Conservation (phyloP, 768 basidiomycete genomes). For the Mycena albidolilacea region DNA sequence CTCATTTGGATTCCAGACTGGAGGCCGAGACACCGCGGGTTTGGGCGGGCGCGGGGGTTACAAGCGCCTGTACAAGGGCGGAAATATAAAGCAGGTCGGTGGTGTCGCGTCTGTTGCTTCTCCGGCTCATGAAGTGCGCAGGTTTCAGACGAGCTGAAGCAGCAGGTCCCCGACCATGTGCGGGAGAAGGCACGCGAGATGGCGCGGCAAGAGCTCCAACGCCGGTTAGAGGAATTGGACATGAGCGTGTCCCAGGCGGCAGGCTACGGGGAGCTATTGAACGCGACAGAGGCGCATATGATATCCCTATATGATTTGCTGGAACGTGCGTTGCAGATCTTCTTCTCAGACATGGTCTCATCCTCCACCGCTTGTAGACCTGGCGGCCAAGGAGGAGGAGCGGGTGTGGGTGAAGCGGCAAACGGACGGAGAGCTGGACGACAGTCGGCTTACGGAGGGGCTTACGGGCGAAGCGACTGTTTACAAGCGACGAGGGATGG, state of each 20-base stretch:
- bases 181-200: constrained; percentile 76
- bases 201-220: constrained; percentile 74
- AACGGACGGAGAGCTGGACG: constrained; percentile 80
- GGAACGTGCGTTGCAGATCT: constrained; percentile 66
- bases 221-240: constrained; percentile 73
- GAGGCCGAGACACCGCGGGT: constrained; percentile 77
- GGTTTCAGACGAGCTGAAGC: constrained; percentile 69
- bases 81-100: constrained; percentile 72
- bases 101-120: background rate
- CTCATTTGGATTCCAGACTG: constrained; percentile 58
- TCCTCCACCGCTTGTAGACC: constrained; percentile 54
- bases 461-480: constrained; percentile 79
- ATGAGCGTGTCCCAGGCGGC: constrained; percentile 71
- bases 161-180: constrained; percentile 71
- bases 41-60: constrained; percentile 78
- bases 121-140: constrained; percentile 38
- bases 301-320: constrained; percentile 71
- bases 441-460: constrained; percentile 75
- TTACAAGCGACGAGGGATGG: constrained; percentile 80
- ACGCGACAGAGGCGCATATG: constrained; percentile 73
- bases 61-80: constrained; percentile 74
- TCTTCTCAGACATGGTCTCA: background rate
- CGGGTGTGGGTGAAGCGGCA: constrained; percentile 81
- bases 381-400: constrained; percentile 78
- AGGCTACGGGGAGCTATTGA: constrained; percentile 67